Evolutionary conservation across 106 monocot species (phyloP), one percentile per base, ranked within the genome.

Genomic region (Acorus gramineus): DNA sequence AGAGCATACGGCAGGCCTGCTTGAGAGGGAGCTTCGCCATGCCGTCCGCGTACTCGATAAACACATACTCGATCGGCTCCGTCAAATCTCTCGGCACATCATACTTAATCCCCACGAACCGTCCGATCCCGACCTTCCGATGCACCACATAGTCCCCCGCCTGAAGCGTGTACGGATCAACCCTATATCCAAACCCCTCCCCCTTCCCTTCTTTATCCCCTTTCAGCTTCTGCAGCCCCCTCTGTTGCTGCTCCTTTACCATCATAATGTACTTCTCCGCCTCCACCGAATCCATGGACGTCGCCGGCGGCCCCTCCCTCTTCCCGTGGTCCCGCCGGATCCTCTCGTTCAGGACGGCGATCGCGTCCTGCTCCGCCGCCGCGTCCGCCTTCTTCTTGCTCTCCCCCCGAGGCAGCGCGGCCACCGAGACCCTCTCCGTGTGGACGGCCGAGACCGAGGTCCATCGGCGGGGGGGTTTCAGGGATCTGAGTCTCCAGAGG

Each of bases 21-120:
- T 80, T 85, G 4, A 90, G 80, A 0, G 95, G 84, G 50, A 95
- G 78, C 76, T 95, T 95, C 4, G 95, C 95, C 90, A 95, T 95
- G 48, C 87, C 95, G 58, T 95, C 95, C 2, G 70, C 82, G 57
- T 90, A 95, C 78, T 95, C 84, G 4, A 95, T 87, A 47, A 90
- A 95, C 3, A 85, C 79, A 63, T 90, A 93, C 69, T 89, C 90
- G 3, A 78, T 69, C 3, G 82, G 74, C 69, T 81, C 85, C 11
- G 76, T 59, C 3, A 55, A 52, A 47, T 75, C 77, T 57, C 67
- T 78, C 4, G 73, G 52, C 48, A 66, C 70, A 44, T 90, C 90
- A 57, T 75, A 90, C 67, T 87, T 90, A 54, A 95, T 95, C 8
- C 77, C 83, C n/a, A 77, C 90, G 60, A 95, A 95, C 62, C 78